Conservation (phyloP, 805 yeast genomes). For the Cyberlindnera saturnus region DNA sequence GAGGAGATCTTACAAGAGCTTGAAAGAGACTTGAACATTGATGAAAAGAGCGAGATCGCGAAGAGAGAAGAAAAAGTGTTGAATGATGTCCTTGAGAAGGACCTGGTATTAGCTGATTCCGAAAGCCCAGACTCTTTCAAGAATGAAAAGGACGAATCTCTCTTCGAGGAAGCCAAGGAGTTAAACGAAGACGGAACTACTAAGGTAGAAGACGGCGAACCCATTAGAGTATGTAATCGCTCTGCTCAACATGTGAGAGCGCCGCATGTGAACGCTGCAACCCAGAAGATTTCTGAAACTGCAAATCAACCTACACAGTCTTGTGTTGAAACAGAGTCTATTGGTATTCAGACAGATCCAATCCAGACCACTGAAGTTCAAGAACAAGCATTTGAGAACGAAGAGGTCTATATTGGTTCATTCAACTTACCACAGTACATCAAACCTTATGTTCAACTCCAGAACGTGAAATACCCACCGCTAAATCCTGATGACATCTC, state of each 20-base stretch:
- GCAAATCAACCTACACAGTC: conserved; percentile 4
- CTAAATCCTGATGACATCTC: conserved; percentile 13
- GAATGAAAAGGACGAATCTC: conserved; percentile 10
- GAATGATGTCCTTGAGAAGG: conserved; percentile 3
- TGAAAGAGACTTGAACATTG: neutral
- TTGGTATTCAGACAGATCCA: conserved; percentile 14
- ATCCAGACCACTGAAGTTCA: conserved; percentile 2
- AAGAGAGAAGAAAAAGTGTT: conserved; percentile 1
- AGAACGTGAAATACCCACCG: conserved; percentile 19
- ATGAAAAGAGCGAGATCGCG: neutral
- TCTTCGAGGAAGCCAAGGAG: conserved; percentile 9
- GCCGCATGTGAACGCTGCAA: neutral
- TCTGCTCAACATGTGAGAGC: neutral
- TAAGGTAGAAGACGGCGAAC: no score
- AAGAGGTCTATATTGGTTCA: conserved; percentile 26
- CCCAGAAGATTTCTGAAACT: neutral
- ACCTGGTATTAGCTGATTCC: neutral
- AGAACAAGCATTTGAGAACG: conserved; percentile 26
- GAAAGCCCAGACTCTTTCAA: conserved; percentile 4
- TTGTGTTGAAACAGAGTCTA: neutral
- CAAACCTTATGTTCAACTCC: conserved; percentile 14
- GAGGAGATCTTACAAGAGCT: neutral
- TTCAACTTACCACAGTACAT: conserved; percentile 14
- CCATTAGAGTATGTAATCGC: no score
- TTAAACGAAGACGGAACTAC: conserved; percentile 8